Base-by-base conservation (phyloP, 2,329 filamentous ascomycete genomes). In the Juglanconis sp. region DNA sequence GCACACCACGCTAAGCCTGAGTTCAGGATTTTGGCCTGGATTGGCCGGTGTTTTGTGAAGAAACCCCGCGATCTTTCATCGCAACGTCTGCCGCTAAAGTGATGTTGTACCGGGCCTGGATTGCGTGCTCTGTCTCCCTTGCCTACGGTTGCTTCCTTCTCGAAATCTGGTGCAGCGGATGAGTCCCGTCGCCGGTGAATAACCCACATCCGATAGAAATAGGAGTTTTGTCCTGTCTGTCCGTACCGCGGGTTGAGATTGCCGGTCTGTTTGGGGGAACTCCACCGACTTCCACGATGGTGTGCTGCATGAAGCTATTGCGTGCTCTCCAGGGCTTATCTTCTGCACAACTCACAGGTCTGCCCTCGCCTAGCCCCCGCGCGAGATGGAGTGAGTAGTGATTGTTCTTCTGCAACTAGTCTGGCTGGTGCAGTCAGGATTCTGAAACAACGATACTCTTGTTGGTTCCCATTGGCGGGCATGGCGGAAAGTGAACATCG, bases 231-330 rank as follows among this genome's bases (percentile, higher is more conserved):
- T 55, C 4, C 6, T 46, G 42, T 55, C n/a, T 8, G 34, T n/a
- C 17, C 11, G 31, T 38, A 13, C 36, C 42, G 11, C n/a, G 17
- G 15, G 46, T 2, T 13, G n/a, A 34, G 47, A 5, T 35, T 47
- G 44, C 10, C 35, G 31, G 30, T 35, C n/a, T 24, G 13, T 35
- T 48, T 48, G 53, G 53, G 38, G 44, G 15, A 46, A 35, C 15
- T 5, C 44, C 34, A 7, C 53, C 53, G 44, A 56, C 32, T 31
- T 56, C 46, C 24, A 44, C 17, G 17, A 51, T 49, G 49, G 31
- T 61, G 56, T 56, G 60, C 65, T 63, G 56, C 61, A 60, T 53
- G 56, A 63, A 34, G 15, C 57, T 34, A 56, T 56, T 53, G 46
- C 46, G 59, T 55, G 49, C 54, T 50, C 46, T 15, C 11, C 35